These are phyloP conservation scores for Apodospora peruviana DNA, from an alignment of 495 filamentous ascomycete genomes.

Conservation along the genomic window DNA sequence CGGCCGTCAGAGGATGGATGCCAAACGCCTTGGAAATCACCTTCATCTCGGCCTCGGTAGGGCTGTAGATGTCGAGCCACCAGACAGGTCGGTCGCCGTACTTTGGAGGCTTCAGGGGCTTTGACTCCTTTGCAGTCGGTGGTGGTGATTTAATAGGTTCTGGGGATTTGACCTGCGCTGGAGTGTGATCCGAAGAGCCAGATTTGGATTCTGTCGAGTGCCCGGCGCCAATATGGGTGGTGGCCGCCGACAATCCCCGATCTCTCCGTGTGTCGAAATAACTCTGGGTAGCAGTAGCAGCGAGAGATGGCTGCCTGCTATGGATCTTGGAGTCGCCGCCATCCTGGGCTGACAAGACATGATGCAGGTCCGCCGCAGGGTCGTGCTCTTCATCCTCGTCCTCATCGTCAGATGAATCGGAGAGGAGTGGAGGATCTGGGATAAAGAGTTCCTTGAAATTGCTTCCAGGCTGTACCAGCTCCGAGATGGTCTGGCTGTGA, in stretches of 20 bases:
- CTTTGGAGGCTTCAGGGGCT: conserved; percentile 46
- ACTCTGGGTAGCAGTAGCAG: conserved; percentile 21
- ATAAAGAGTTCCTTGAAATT: conserved; percentile 80
- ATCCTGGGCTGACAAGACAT: conserved; percentile 18
- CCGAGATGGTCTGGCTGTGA: conserved; percentile 90
- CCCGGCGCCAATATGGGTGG: neutral
- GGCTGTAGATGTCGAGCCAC: conserved; percentile 89
- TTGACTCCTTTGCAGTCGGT: conserved; percentile 14
- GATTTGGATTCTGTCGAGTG: conserved; percentile 10
- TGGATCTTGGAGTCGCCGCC: conserved; percentile 25
- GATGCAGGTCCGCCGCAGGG: conserved; percentile 11
- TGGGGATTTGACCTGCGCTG: conserved; percentile 18
- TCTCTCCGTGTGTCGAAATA: conserved; percentile 15
- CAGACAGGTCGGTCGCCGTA: conserved; percentile 89
- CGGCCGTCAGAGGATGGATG: conserved; percentile 88
- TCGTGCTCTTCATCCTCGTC: conserved; percentile 43
- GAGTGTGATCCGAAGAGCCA: conserved; percentile 11
- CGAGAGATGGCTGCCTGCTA: conserved; percentile 29
- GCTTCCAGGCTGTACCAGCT: conserved; percentile 76
- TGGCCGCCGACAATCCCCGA: conserved; percentile 6
- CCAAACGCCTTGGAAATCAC: conserved; percentile 87
- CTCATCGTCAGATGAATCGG: conserved; percentile 55
- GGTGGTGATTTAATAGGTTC: conserved; percentile 14
- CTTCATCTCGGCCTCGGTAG: conserved; percentile 89
- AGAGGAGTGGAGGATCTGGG: conserved; percentile 48